These are phyloP conservation scores for Oropetium thomaeum DNA, from an alignment of 176 grass and related monocot species.

Conservation along the genomic window DNA sequence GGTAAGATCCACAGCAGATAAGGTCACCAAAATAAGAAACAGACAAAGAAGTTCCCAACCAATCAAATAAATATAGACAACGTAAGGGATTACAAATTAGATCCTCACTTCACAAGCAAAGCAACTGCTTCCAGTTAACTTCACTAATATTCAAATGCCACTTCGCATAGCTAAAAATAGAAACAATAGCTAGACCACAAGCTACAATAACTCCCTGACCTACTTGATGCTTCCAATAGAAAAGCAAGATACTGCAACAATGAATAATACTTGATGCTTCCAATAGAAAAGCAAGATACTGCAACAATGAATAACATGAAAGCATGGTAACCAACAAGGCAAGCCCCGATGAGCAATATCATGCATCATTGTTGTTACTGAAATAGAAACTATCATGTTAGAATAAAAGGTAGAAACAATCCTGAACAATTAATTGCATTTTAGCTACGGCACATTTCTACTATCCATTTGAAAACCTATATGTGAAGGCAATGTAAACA, in stretches of 20 bases:
- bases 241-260: not conserved
- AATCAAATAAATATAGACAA: not conserved
- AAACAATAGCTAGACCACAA: slow-evolving; percentile 23
- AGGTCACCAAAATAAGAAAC: slow-evolving; percentile 3
- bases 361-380: not conserved
- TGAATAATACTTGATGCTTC: not conserved
- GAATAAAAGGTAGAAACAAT: not conserved
- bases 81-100: not conserved
- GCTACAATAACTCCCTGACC: not conserved
- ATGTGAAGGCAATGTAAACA: not conserved
- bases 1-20: too few species aligned
- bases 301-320: not conserved
- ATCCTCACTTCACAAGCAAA: not conserved
- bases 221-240: not conserved
- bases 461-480: not conserved
- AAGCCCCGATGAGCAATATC: not conserved
- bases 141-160: not conserved
- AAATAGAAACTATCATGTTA: not conserved
- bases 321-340: not conserved
- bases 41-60: not conserved
- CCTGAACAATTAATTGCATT: not conserved
- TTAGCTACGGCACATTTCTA: not conserved
- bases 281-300: slow-evolving; percentile 6
- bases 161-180: not conserved
- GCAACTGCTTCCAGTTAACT: not conserved